Conservation (phyloP, 371 early-diverging fungal genomes). For the Sporodiniella umbellata region DNA sequence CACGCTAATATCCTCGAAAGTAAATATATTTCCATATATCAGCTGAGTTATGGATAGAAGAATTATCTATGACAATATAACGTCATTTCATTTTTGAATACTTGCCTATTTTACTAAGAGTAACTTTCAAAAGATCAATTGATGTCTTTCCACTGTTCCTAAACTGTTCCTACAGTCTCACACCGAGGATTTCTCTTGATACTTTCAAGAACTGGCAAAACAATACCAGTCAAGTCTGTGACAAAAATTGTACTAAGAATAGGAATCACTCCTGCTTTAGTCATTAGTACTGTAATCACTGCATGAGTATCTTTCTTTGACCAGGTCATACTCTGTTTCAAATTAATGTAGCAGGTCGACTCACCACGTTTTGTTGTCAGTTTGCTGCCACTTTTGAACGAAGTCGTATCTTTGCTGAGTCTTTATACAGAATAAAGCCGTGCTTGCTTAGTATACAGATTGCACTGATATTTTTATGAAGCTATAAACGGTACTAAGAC, state of each 20-base stretch:
- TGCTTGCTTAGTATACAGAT: conserved; percentile 18
- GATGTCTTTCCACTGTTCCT: conserved; percentile 12
- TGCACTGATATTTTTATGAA: conserved; percentile 16
- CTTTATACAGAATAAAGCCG: conserved; percentile 9
- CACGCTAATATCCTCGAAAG: conserved; percentile 18
- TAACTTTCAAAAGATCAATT: conserved; percentile 17
- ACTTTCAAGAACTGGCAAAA: conserved; percentile 3
- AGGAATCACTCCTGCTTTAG: background rate
- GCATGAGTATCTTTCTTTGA: conserved; percentile 13
- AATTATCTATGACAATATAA: conserved; percentile 28
- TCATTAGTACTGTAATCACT: conserved; percentile 4
- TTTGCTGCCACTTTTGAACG: conserved; percentile 29
- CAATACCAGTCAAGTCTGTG: background rate
- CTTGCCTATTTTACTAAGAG: conserved; percentile 23
- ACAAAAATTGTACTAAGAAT: conserved; percentile 3
- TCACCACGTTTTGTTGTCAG: conserved; percentile 20
- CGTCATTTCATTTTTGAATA: conserved; percentile 26
- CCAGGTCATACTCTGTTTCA: conserved; percentile 21
- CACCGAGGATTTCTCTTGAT: conserved; percentile 8
- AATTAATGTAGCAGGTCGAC: conserved; percentile 14
- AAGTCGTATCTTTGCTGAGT: conserved; percentile 21
- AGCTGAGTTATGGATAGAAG: conserved; percentile 24
- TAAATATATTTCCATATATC: conserved; percentile 21
- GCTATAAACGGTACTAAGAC: conserved; percentile 18
- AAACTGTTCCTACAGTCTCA: conserved; percentile 6